Conservation (phyloP, 1,139 yeast species). For the Lodderomyces margitis region DNA sequence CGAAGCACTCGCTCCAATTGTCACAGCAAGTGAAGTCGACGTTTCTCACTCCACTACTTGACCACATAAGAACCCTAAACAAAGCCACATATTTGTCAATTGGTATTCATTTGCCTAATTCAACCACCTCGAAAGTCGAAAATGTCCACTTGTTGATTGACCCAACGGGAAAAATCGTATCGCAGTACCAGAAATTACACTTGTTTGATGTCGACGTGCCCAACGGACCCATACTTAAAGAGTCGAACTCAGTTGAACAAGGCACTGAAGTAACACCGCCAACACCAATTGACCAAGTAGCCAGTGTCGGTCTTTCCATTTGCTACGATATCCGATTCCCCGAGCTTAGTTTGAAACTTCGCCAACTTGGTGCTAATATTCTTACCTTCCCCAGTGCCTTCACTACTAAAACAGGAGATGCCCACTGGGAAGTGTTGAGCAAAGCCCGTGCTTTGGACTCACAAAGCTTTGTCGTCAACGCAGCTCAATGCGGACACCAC, state of each 20-base stretch:
- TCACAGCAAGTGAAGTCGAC: constrained; percentile 53
- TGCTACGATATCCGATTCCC: constrained; percentile 92
- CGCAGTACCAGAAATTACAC: constrained; percentile 81
- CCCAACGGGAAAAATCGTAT: constrained; percentile 58
- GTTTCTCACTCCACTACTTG: constrained; percentile 50
- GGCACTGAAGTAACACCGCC: constrained; percentile 60
- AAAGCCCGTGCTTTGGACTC: constrained; percentile 84
- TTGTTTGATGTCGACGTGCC: constrained; percentile 84
- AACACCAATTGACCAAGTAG: constrained; percentile 49
- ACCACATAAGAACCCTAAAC: constrained; percentile 35
- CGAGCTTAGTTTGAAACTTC: constrained; percentile 64
- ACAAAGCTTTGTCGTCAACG: constrained; percentile 84
- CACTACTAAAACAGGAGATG: constrained; percentile 85
- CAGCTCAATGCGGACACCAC: constrained; percentile 88
- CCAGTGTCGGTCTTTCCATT: constrained; percentile 69
- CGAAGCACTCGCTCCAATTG: constrained; percentile 60
- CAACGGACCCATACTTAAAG: constrained; percentile 71
- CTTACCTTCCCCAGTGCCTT: constrained; percentile 88
- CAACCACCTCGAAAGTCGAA: constrained; percentile 40
- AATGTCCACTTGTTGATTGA: constrained; percentile 75
- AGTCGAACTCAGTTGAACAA: constrained; percentile 78
- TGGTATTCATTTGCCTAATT: constrained; percentile 80
- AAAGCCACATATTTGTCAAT: constrained; percentile 39
- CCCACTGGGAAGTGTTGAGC: constrained; percentile 84
- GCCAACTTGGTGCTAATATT: constrained; percentile 74